Percentiles rank a stretch among this genome's conserved stretches.
These are phyloP conservation scores for Talaromyces sp. DNA, from an alignment of 2,329 filamentous ascomycete genomes.

Conservation along the genomic window DNA sequence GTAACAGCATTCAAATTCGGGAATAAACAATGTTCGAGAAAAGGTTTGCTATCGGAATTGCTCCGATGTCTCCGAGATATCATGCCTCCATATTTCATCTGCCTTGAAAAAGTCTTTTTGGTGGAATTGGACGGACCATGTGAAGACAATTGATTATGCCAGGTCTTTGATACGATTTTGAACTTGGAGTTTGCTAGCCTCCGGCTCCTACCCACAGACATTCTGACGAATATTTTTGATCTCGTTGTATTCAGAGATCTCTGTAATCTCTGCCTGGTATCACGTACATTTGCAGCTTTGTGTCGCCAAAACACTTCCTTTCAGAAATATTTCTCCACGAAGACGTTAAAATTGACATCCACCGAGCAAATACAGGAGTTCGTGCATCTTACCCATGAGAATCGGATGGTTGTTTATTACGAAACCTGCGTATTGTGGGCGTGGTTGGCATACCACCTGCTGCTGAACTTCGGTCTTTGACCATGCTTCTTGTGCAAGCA, in stretches of 20 bases:
- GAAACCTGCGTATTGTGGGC: background rate
- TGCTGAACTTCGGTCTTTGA: background rate
- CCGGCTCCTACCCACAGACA: background rate
- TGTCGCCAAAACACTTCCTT: background rate
- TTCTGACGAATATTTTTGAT: background rate
- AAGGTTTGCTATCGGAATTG: background rate
- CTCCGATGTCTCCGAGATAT: background rate
- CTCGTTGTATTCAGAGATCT: background rate
- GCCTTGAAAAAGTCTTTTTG: background rate
- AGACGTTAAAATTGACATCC: conserved; percentile 2
- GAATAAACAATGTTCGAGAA: background rate
- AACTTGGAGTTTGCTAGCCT: background rate
- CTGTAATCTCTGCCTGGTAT: conserved; percentile 1
- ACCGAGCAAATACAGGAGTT: conserved; percentile 7
- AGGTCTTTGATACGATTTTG: background rate
- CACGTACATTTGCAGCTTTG: background rate
- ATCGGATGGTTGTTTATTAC: background rate
- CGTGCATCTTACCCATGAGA: conserved; percentile 3
- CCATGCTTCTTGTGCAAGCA: background rate
- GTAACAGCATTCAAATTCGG: background rate
- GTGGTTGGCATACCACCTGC: background rate
- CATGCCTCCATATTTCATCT: background rate
- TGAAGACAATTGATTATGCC: background rate
- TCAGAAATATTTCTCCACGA: background rate
- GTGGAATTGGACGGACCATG: background rate